phyloP scores from a whole-genome alignment of 2,329 filamentous ascomycete species.

The Alternaria triticimaculans region DNA sequence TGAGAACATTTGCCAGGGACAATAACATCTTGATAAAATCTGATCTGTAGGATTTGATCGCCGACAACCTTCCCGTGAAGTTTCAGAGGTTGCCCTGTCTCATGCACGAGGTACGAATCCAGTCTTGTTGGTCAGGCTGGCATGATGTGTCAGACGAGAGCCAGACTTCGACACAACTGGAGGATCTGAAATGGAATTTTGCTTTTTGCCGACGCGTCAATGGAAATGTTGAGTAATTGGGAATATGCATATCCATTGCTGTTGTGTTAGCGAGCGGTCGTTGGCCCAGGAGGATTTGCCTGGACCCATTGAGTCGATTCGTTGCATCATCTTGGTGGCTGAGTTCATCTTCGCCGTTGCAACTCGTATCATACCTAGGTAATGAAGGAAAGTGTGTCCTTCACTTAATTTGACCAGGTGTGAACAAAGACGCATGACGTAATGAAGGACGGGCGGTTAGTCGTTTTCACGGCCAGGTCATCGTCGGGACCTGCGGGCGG shows the following conservation, averaged over 20 bases:
- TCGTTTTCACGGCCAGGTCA: not conserved
- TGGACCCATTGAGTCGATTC: not conserved
- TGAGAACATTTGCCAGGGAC: not conserved
- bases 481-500: not conserved
- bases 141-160: not conserved
- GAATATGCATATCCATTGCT: not conserved
- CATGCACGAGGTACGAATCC: not conserved
- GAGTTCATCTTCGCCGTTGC: not conserved
- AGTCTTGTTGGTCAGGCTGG: not conserved
- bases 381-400: not conserved
- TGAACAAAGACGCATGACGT: not conserved
- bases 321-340: not conserved
- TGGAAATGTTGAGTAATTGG: not conserved
- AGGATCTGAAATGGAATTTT: not conserved
- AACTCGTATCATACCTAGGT: not conserved
- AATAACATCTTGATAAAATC: not conserved
- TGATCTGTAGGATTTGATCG: not conserved
- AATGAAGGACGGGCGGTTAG: not conserved
- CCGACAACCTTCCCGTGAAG: not conserved
- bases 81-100: not conserved
- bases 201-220: not conserved
- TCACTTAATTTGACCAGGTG: not conserved
- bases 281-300: not conserved
- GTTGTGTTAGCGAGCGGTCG: not conserved
- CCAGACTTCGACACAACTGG: not conserved